Evolutionary conservation across 306 rosid species (phyloP).

Genomic region (Quercus aquifolioides): DNA sequence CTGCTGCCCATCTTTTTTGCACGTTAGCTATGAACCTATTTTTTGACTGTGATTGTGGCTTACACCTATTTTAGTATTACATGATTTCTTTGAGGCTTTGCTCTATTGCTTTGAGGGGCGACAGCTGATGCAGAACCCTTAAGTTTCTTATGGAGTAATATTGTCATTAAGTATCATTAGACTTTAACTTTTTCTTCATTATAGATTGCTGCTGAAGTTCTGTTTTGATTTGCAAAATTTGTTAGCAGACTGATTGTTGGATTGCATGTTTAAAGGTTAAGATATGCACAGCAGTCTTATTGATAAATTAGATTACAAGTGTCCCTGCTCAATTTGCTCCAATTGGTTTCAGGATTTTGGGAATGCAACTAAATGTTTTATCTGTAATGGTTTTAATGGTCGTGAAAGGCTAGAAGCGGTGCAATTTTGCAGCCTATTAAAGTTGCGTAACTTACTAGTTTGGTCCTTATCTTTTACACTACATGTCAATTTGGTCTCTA

Average conservation of each 20-base stretch:
- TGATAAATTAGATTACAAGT: no score
- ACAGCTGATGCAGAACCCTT: neutral
- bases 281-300: no score
- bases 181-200: neutral
- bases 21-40: neutral
- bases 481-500: no score
- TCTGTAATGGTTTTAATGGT: no score
- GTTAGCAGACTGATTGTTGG: neutral
- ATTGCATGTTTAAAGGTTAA: neutral
- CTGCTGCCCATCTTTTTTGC: neutral
- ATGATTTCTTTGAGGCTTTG: neutral
- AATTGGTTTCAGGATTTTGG: no score
- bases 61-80: neutral
- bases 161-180: neutral
- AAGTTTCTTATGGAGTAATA: neutral
- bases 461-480: no score
- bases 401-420: no score
- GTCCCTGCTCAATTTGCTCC: no score
- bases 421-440: no score
- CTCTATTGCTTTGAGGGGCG: neutral
- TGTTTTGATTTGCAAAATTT: neutral
- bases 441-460: no score
- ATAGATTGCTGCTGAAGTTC: neutral
- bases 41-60: neutral
- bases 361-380: no score